Percentiles rank a stretch among this genome's conserved stretches.
Evolutionary conservation across 2,329 filamentous ascomycete species (phyloP).

Genomic region (Arthrobotrys pseudoclavata): DNA sequence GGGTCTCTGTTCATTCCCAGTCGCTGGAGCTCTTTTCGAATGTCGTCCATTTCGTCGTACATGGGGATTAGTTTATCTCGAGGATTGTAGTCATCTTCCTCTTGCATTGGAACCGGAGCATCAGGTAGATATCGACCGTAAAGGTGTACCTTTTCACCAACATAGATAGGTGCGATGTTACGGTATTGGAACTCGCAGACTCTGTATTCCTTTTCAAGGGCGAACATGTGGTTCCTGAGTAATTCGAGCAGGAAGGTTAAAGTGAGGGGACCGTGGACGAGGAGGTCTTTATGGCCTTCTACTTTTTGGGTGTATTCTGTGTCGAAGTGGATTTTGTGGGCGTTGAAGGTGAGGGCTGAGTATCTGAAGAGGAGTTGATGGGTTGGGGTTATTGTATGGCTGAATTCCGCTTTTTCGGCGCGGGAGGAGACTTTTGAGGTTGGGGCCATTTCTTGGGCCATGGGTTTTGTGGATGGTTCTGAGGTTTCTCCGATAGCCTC

Average conservation of each 20-base stretch:
- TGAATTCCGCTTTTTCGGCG: conserved; percentile 69
- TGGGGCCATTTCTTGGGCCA: conserved; percentile 38
- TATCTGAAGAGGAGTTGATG: conserved; percentile 85
- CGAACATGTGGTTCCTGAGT: conserved; percentile 71
- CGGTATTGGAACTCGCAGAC: conserved; percentile 78
- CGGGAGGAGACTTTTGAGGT: conserved; percentile 32
- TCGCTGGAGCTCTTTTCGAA: conserved; percentile 27
- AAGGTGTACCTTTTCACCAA: conserved; percentile 77
- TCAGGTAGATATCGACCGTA: conserved; percentile 72
- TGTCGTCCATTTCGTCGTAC: conserved; percentile 52
- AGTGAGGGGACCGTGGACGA: conserved; percentile 89
- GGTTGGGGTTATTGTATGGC: conserved; percentile 75
- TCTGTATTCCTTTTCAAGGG: conserved; percentile 62
- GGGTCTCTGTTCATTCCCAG: neutral
- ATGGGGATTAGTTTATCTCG: conserved; percentile 36
- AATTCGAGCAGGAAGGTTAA: conserved; percentile 81
- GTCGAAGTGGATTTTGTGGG: conserved; percentile 90
- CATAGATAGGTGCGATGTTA: conserved; percentile 85
- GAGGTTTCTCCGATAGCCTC: neutral
- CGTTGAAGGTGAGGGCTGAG: conserved; percentile 91
- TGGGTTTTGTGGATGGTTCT: neutral
- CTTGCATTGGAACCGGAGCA: conserved; percentile 19
- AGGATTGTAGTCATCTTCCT: conserved; percentile 29
- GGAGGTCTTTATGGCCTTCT: conserved; percentile 80
- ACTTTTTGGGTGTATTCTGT: conserved; percentile 75